Evolutionary conservation across 106 monocot species (phyloP), one percentile per base, ranked within the genome.

Genomic region (Allium fistulosum): DNA sequence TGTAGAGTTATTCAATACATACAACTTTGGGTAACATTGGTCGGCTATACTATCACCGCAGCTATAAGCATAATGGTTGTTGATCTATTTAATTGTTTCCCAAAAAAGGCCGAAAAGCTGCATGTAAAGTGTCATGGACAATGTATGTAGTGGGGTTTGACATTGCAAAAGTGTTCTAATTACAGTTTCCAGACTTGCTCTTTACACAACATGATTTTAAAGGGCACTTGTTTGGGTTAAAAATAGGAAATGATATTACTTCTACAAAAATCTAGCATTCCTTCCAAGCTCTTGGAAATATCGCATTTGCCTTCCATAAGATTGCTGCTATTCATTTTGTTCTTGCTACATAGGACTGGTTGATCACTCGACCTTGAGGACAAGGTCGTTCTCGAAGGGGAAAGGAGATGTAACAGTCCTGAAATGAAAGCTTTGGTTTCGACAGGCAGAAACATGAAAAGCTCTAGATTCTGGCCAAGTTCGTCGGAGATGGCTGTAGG

Each of bases 251-350:
- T 10, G 12, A 48, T 17, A 50, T 62, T 17, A 12, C 10, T 11
- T 26, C 74, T 9, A 72, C 71, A 6, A 83, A 78, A 46, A 45
- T 78, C 12, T 87, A 83, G 87, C 69, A 49, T 59, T 69, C 74
- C 28, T 83, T 81, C 47, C 87, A 87, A 63, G 83, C 87, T 10
- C 74, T 87, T 51, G 87, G 87, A 57, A 79, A 87, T 70, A 78
- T 87, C 48, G 83, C 87, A n/a, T 87, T 87, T 48, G 80, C 87
- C 3, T 87, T n/a, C n/a, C n/a, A n/a, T n/a, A n/a, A n/a, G n/a
- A n/a, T n/a, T n/a, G n/a, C n/a, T n/a, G n/a, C n/a, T n/a, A n/a
- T 0, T 22, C 22, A 22, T 22, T 22, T 22, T 22, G 1, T 1
- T 1, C 1, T 22, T 22, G 22, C 22, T 22, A 22, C 22, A n/a